These are phyloP conservation scores for Saturnispora bothae DNA, from an alignment of 805 yeast species.

Conservation along the genomic window DNA sequence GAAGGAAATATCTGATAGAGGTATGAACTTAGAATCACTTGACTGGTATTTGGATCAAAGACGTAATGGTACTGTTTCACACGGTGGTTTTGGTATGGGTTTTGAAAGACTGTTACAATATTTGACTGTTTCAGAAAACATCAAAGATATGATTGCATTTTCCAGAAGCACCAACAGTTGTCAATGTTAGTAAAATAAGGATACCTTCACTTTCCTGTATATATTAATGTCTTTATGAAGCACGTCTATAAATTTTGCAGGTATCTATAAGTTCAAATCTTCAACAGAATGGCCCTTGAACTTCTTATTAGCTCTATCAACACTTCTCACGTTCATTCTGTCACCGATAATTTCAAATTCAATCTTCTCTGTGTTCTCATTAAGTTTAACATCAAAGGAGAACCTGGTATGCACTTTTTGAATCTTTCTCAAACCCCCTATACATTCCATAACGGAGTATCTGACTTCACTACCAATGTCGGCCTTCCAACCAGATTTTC, in stretches of 20 bases:
- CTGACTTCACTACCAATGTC: conserved; percentile 11
- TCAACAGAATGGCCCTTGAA: conserved; percentile 67
- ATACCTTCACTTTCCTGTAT: background rate
- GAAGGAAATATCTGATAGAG: conserved; percentile 38
- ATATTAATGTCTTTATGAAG: background rate
- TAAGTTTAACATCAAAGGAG: conserved; percentile 29
- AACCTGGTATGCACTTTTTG: conserved; percentile 63
- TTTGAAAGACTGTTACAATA: conserved; percentile 76
- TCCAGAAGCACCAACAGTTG: conserved; percentile 60
- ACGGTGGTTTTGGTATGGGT: conserved; percentile 97
- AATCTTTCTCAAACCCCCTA: conserved; percentile 59
- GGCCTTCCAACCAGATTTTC: conserved; percentile 29
- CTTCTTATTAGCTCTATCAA: conserved; percentile 75
- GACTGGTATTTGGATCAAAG: conserved; percentile 77
- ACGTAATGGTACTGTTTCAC: conserved; percentile 74
- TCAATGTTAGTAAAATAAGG: conserved; percentile 31
- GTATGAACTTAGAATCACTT: conserved; percentile 50
- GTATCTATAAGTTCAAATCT: conserved; percentile 16
- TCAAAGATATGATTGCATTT: conserved; percentile 80
- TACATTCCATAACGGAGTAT: conserved; percentile 19
- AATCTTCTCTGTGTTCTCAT: conserved; percentile 21
- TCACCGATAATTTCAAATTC: conserved; percentile 68
- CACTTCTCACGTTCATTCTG: conserved; percentile 61
- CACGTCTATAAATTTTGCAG: background rate
- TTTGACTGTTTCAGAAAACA: conserved; percentile 62